Evolutionary conservation across 768 basidiomycete genomes (phyloP), one percentile per base, ranked within the genome.

Genomic region (Tylopilus plumbeoviolaceoides): DNA sequence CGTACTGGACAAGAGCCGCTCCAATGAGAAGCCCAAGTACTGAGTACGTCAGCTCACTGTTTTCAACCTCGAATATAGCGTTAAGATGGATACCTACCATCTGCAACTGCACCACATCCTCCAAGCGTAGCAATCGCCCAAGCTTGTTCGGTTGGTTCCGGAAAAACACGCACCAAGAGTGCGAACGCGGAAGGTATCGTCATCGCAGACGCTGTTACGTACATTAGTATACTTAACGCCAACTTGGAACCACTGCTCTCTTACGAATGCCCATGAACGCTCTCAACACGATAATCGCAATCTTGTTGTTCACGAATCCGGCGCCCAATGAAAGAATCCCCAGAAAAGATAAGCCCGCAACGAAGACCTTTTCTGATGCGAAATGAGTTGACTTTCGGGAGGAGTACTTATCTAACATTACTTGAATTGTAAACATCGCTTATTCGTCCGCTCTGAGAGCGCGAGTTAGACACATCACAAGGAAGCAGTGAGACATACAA

Each of bases 161-260:
- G 75, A 63, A 77, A 83, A 57, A 78, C 66, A 41, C 73, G 71
- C 7, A 81, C 77, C 21, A 82, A 71, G 31, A 83, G 68, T 36
- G 73, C 66, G n/a, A 77, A 63, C 7, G 79, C 75, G 4, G 79
- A 77, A 3, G 80, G 80, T 35, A 81, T 72, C 9, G 76, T 77
- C 68, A 80, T 63, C 2, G 79, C 71, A 18, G 77, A 79, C 12
- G 71, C 77, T 71, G 68, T 14, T n/a, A 48, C 1, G 18, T 17
- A 8, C 20, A n/a, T 66, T 4, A 59, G 39, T 18, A 44, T 15
- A 50, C 21, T 15, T 28, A 3, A 46, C 7, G n/a, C 10, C 18
- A 0, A n/a, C n/a, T n/a, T n/a, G n/a, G n/a, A n/a, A 7, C 33
- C 5, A 4, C 1, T 6, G 28, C 18, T 38, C 36, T n/a, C 65